Evolutionary conservation across 1,139 yeast species (phyloP).

Genomic region (Taiozyma onychis): DNA sequence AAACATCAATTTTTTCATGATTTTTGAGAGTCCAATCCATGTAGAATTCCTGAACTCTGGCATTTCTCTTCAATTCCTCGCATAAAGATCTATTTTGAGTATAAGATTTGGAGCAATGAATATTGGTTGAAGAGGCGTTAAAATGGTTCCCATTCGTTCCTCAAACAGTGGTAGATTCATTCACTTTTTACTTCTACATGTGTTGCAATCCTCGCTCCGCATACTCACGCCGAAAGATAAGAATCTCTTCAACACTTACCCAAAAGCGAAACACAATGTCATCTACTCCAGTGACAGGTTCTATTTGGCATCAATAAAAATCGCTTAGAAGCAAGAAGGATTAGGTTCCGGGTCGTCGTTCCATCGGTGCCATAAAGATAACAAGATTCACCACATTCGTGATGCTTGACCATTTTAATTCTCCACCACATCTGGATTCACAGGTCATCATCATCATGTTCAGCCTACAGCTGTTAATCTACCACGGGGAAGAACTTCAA

Average conservation of each 20-base stretch:
- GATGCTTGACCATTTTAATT: slow-evolving; percentile 75
- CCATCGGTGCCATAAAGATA: slow-evolving; percentile 64
- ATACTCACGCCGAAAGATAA: too few species aligned
- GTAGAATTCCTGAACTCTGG: background rate
- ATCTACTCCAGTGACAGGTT: slow-evolving; percentile 12
- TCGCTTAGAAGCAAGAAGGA: slow-evolving; percentile 59
- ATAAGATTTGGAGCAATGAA: too few species aligned
- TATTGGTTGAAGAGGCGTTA: too few species aligned
- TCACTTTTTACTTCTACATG: too few species aligned
- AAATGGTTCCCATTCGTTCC: too few species aligned
- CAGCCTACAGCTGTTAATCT: slow-evolving; percentile 83
- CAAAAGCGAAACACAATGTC: background rate
- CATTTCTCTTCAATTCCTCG: too few species aligned
- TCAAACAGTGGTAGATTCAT: too few species aligned
- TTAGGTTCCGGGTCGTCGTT: slow-evolving; percentile 76
- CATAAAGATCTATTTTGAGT: too few species aligned
- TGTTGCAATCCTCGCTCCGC: too few species aligned
- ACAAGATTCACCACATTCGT: slow-evolving; percentile 80
- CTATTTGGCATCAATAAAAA: slow-evolving; percentile 55
- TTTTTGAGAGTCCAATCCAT: background rate
- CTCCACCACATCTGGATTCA: slow-evolving; percentile 70
- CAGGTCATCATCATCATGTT: slow-evolving; percentile 91
- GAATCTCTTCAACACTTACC: background rate
- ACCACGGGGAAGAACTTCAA: slow-evolving; percentile 73
- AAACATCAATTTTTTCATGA: background rate